These are phyloP conservation scores for Epichloe sibirici DNA, from an alignment of 2,329 filamentous ascomycete species.

Conservation along the genomic window DNA sequence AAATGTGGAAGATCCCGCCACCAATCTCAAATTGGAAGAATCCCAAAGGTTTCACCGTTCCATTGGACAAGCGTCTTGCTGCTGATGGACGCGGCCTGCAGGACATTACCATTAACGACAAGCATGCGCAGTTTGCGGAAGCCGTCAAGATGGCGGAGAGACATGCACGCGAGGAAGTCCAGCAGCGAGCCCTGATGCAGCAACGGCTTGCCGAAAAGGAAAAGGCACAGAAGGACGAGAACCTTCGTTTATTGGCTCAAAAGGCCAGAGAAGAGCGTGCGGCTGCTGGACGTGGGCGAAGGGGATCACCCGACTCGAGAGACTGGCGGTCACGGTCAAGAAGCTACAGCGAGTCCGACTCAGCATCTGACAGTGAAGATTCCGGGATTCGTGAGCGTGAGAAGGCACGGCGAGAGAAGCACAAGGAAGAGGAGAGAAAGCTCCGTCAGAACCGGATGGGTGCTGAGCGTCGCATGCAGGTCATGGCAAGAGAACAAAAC, in stretches of 20 bases:
- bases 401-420: conserved; percentile 62
- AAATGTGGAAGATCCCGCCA: conserved; percentile 81
- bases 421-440: conserved; percentile 76
- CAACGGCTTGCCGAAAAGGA: conserved; percentile 94
- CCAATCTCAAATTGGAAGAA: conserved; percentile 99
- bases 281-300: conserved; percentile 33
- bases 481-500: conserved; percentile 89
- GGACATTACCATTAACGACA: conserved; percentile 95
- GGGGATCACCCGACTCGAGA: conserved; percentile 23
- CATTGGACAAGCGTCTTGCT: conserved; percentile 86
- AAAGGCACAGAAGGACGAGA: conserved; percentile 86
- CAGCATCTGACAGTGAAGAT: conserved; percentile 45
- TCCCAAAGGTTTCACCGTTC: conserved; percentile 93
- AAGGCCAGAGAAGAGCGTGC: conserved; percentile 78
- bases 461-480: conserved; percentile 77
- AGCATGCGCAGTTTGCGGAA: conserved; percentile 93
- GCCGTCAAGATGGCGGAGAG: conserved; percentile 88
- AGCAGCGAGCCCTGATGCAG: conserved; percentile 87
- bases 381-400: conserved; percentile 65
- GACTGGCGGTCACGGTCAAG: conserved; percentile 27
- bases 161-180: conserved; percentile 90
- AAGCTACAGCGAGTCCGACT: conserved; percentile 42
- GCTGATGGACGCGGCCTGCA: conserved; percentile 86
- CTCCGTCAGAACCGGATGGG: conserved; percentile 92
- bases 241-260: conserved; percentile 75